Base-by-base conservation (phyloP, 225 moss, liverwort and hornwort genomes). In the Climacium dendroides region DNA sequence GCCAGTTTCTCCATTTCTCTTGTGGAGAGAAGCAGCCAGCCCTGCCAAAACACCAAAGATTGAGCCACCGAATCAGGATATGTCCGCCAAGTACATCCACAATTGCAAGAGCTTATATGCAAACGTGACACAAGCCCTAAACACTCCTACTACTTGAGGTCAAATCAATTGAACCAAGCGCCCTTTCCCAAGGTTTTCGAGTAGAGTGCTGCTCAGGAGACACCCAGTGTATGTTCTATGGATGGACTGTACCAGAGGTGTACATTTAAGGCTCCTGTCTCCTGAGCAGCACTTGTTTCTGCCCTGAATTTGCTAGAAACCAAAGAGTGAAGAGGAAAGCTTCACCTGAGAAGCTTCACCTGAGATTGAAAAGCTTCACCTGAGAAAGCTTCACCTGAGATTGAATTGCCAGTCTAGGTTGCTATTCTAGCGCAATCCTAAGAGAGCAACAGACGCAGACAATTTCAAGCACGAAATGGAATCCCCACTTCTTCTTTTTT, bases 1-100 rank as follows among this genome's bases (percentile, higher is more conserved):
- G 92, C 87, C 82, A 90, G 90, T 92, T 79, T 89, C 92, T 85
- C 92, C 92, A 92, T 92, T 79, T 82, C 76, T 79, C 74, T 85
- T 15, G 83, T 6, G 62, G 39, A 79, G 74, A 58, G 66, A 85
- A 81, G 75, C 63, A 91, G 89, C 91, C 85, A 89, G 83, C 83
- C 90, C 92, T 90, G 88, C 73, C 80, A 88, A 62, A 83, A 50
- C 48, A 52, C 9, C 39, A 63, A 28, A 65, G 25, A 81, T 47
- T 81, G 78, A 66, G 47, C 45, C 79, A 87, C 80, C 39, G 50
- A 83, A 89, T 45, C 57, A 83, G 39, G 41, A 81, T 58, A 79
- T 57, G 32, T 26, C 66, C 58, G 19, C n/a, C 59, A 53, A 37
- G 79, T 43, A 72, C 71, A 29, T 79, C 72, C 48, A 60, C 66